phyloP scores from a whole-genome alignment of 306 rosid genomes.

The Cucurbita maxima region DNA sequence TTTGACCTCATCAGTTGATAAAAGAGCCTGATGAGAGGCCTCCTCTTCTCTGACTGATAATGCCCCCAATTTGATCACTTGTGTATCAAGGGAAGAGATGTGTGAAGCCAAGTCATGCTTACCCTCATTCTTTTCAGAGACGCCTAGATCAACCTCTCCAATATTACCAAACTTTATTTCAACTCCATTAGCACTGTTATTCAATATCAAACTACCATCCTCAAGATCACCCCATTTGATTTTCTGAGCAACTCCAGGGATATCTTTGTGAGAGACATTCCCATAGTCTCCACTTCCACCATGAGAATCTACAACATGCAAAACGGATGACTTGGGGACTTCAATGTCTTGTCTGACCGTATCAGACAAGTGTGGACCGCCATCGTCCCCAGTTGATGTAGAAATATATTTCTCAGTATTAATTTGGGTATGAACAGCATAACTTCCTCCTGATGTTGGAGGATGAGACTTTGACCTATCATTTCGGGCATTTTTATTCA shows the following conservation, averaged over 20 bases:
- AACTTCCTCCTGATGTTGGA: slow-evolving; percentile 29
- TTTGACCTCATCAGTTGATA: slow-evolving; percentile 15
- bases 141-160: slow-evolving; percentile 49
- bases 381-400: slow-evolving; percentile 24
- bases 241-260: slow-evolving; percentile 30
- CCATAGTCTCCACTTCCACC: slow-evolving; percentile 25
- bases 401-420: slow-evolving; percentile 20
- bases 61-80: slow-evolving; percentile 21
- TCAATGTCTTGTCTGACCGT: slow-evolving; percentile 20
- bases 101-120: slow-evolving; percentile 16
- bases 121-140: slow-evolving; percentile 31
- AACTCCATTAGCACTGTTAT: slow-evolving; percentile 36
- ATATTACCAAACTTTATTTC: slow-evolving; percentile 89
- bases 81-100: slow-evolving; percentile 14
- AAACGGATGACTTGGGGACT: slow-evolving; percentile 22
- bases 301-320: slow-evolving; percentile 15
- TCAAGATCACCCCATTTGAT: slow-evolving; percentile 52
- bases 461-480: slow-evolving; percentile 32
- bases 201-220: slow-evolving; percentile 33
- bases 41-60: slow-evolving; percentile 18
- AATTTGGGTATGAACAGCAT: slow-evolving; percentile 19
- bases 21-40: slow-evolving; percentile 24
- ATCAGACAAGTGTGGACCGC: slow-evolving; percentile 12
- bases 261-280: slow-evolving; percentile 26
- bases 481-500: slow-evolving; percentile 20